Base-by-base conservation (phyloP, 2,329 filamentous ascomycete genomes). In the Stachybotrys echinatus region DNA sequence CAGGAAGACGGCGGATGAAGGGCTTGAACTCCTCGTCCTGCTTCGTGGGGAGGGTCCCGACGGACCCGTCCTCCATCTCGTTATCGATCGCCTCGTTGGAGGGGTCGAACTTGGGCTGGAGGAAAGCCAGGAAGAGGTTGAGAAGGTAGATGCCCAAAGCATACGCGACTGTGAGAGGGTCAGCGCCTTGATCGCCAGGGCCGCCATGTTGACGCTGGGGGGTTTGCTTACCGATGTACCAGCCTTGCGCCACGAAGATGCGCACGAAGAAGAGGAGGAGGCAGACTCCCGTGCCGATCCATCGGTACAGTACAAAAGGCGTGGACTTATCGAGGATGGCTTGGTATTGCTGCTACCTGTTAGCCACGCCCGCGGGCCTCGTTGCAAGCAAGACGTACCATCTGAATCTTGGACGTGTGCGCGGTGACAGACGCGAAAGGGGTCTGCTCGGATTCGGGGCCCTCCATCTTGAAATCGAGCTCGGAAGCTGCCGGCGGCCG, bases 81-180 rank as follows among this genome's bases (percentile, higher is more conserved):
- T 91, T 94, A 69, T 99, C 94, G 67, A 91, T 78, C 45, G 80
- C 79, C 66, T 96, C 92, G 66, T 94, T 89, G 56, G 91, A 95
- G 50, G 94, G 94, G 75, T 99, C 94, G 77, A 99, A 97, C 77
- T 99, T 99, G 61, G 94, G 94, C 65, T 92, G 89, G 49, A 99
- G 81, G 78, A 99, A 99, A 61, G 94, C 94, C 67, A 99, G 89
- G 81, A 99, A 99, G 53, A 99, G 85, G 75, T 99, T 99, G 54
- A 99, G 85, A 45, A 99, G 88, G 77, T 99, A 99, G 73, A 99
- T 99, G 60, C 92, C 94, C 50, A 99, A 85, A 37, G 92, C 94
- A 72, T 99, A 99, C 59, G 92, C 92, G 62, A 99, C 94, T 95
- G 60, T 42, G 23, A 12, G 8, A 18, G 19, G 8, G 23, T 46